Conservation (phyloP, 2,329 filamentous ascomycete species). For the Ilyonectria robusta region DNA sequence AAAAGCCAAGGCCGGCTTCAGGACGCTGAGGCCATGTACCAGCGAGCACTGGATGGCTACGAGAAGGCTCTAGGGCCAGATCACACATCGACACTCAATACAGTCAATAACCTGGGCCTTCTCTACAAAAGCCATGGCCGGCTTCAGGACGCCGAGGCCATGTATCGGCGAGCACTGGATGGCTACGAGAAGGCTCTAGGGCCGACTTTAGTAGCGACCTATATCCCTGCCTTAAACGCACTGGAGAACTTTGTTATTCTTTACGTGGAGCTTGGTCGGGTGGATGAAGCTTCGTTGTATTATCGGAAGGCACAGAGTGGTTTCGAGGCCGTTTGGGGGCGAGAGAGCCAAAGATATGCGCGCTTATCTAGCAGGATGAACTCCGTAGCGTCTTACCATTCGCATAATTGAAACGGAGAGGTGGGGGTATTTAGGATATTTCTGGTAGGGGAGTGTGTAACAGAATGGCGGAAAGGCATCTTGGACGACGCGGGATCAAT, state of each 20-base stretch:
- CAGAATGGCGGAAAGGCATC: no score
- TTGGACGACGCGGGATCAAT: no score
- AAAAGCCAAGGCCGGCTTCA: no score
- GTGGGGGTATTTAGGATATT: no score
- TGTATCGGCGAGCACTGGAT: constrained; percentile 49
- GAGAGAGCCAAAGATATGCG: background rate
- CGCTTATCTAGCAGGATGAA: background rate
- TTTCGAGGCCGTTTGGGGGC: background rate
- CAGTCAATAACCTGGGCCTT: no score
- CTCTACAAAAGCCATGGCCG: constrained; percentile 48
- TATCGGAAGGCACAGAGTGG: background rate
- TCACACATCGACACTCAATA: no score
- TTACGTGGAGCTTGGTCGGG: background rate
- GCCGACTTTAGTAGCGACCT: constrained; percentile 3
- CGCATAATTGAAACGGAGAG: background rate
- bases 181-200: constrained; percentile 29
- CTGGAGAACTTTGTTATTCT: constrained; percentile 10
- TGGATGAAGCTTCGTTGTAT: constrained; percentile 1
- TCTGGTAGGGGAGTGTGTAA: no score
- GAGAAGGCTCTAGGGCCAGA: no score
- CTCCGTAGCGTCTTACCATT: background rate
- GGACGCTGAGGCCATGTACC: no score
- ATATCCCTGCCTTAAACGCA: constrained; percentile 13
- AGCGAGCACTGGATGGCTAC: no score
- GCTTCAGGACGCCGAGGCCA: constrained; percentile 45